These are phyloP conservation scores for Pseudoperonospora humuli DNA, from an alignment of 352 stramenopile genomes.

Conservation along the genomic window DNA sequence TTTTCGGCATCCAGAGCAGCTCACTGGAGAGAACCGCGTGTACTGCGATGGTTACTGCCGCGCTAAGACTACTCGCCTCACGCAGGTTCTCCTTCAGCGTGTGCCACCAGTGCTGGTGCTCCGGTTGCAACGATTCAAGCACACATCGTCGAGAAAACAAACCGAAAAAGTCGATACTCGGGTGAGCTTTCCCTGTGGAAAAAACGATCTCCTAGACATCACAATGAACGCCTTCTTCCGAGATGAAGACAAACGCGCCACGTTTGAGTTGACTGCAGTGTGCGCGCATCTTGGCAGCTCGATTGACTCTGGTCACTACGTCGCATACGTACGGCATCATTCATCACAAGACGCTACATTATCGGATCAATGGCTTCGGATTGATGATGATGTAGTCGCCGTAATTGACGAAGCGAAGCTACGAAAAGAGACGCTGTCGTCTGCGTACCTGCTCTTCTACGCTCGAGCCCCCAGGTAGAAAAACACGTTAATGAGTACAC, in stretches of 20 bases:
- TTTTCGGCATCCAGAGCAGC: constrained; percentile 47
- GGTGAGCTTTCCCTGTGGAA: constrained; percentile 52
- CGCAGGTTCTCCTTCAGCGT: constrained; percentile 64
- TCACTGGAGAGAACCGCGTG: constrained; percentile 56
- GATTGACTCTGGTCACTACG: constrained; percentile 66
- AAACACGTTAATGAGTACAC: not conserved
- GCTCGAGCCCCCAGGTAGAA: constrained; percentile 18
- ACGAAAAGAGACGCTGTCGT: constrained; percentile 39
- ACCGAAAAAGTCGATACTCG: constrained; percentile 46
- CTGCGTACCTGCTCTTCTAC: constrained; percentile 78
- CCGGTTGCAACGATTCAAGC: constrained; percentile 66
- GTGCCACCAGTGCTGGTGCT: constrained; percentile 46
- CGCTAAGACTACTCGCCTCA: constrained; percentile 55
- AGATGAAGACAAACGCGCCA: constrained; percentile 28
- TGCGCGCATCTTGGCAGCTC: constrained; percentile 62
- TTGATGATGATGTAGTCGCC: constrained; percentile 61
- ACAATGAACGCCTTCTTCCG: constrained; percentile 60
- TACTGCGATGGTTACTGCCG: constrained; percentile 64
- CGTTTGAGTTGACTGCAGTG: constrained; percentile 56
- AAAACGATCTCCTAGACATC: constrained; percentile 40
- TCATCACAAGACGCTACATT: not conserved
- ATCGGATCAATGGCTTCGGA: constrained; percentile 46
- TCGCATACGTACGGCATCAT: constrained; percentile 44
- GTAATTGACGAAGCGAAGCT: constrained; percentile 39
- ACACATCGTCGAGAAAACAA: constrained; percentile 20